Evolutionary conservation across 208 protist genomes (phyloP).

Genomic region (Crithidia mellificae): DNA sequence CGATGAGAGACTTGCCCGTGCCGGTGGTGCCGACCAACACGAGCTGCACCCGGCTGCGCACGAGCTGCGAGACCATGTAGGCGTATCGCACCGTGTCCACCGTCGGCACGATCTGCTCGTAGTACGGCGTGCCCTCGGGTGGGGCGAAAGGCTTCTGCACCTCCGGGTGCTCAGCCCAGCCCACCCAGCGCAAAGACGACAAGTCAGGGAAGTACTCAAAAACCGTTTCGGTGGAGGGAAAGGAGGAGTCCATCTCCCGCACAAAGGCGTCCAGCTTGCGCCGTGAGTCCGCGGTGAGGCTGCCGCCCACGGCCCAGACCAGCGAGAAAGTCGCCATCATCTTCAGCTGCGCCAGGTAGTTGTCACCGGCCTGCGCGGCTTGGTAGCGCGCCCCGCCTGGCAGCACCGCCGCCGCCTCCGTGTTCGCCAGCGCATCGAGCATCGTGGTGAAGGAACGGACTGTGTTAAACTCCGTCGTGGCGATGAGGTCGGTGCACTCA

Average conservation of each 20-base stretch:
- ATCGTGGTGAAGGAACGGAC: slow-evolving; percentile 94
- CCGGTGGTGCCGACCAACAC: slow-evolving; percentile 96
- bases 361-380: slow-evolving; percentile 81
- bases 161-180: slow-evolving; percentile 94
- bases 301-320: slow-evolving; percentile 95
- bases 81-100: slow-evolving; percentile 96
- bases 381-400: slow-evolving; percentile 68
- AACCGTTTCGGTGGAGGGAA: slow-evolving; percentile 96
- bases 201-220: slow-evolving; percentile 98
- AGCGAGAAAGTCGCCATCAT: slow-evolving; percentile 96
- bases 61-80: slow-evolving; percentile 93
- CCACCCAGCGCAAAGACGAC: slow-evolving; percentile 83
- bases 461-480: slow-evolving; percentile 84
- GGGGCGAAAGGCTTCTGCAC: slow-evolving; percentile 88
- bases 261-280: slow-evolving; percentile 93
- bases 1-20: slow-evolving; percentile 96
- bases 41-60: slow-evolving; percentile 84
- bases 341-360: slow-evolving; percentile 91
- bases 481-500: slow-evolving; percentile 92
- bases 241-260: slow-evolving; percentile 94
- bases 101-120: slow-evolving; percentile 97
- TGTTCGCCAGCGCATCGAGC: slow-evolving; percentile 95
- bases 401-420: slow-evolving; percentile 72
- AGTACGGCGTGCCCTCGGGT: slow-evolving; percentile 89
- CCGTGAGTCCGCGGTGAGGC: slow-evolving; percentile 90